Evolutionary conservation across 164 flowering plant species (phyloP).

Genomic region (Vitis rupestris): DNA sequence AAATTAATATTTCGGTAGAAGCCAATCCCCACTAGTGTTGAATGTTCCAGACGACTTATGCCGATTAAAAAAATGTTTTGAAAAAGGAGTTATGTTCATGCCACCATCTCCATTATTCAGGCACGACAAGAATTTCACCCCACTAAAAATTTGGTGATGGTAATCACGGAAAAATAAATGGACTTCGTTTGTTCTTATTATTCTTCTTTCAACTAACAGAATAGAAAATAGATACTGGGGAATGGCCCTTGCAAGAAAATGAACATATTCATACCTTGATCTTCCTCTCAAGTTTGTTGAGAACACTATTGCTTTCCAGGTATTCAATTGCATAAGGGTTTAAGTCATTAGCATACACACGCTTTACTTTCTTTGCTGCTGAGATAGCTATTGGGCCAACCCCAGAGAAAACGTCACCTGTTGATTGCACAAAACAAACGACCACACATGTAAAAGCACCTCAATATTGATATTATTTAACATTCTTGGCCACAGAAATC

Average conservation of each 20-base stretch:
- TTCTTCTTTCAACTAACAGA: background rate
- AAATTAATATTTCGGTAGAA: no score
- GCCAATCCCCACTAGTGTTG: no score
- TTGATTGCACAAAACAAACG: constrained; percentile 1
- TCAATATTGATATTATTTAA: background rate
- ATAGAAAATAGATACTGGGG: background rate
- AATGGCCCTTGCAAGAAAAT: background rate
- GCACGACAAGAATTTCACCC: background rate
- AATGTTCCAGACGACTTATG: no score
- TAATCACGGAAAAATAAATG: background rate
- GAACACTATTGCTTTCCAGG: constrained; percentile 68
- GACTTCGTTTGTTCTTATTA: background rate
- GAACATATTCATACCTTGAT: constrained; percentile 51
- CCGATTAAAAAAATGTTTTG: background rate
- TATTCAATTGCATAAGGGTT: constrained; percentile 87
- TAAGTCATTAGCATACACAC: constrained; percentile 92
- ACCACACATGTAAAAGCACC: constrained; percentile 6
- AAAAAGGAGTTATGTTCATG: background rate
- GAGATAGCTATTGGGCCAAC: constrained; percentile 88
- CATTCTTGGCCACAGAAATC: background rate
- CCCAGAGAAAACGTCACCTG: constrained; percentile 97
- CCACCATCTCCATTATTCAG: background rate
- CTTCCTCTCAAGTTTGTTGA: constrained; percentile 82
- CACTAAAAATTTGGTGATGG: background rate
- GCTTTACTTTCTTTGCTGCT: constrained; percentile 86